A percentile compares a stretch with the other conserved stretches of the same genome.
Conservation (phyloP, 305 asterid species). For the Solanum hybrid region DNA sequence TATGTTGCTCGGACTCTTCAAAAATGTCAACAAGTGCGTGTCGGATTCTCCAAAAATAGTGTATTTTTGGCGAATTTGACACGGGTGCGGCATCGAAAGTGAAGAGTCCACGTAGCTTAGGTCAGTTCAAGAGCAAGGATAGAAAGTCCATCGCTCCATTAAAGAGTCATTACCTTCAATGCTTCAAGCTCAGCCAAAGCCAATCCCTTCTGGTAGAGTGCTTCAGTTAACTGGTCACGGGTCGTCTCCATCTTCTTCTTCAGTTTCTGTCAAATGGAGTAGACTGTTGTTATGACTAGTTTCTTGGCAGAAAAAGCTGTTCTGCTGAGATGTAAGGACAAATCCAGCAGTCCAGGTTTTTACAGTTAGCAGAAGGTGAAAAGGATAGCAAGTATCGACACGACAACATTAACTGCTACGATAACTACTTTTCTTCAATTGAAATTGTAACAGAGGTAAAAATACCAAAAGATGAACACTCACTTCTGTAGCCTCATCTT, state of each 20-base stretch:
- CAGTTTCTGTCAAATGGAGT: slow-evolving; percentile 35
- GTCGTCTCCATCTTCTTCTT: slow-evolving; percentile 86
- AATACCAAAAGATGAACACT: slow-evolving; percentile 21
- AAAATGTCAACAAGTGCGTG: neutral
- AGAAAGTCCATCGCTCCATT: neutral
- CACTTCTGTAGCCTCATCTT: slow-evolving; percentile 88
- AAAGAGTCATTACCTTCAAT: slow-evolving; percentile 41
- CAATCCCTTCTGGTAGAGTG: slow-evolving; percentile 85
- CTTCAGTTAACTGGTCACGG: slow-evolving; percentile 84
- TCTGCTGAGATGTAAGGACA: neutral
- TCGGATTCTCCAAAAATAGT: neutral
- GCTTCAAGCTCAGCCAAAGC: slow-evolving; percentile 66
- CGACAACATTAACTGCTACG: neutral
- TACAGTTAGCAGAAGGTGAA: neutral
- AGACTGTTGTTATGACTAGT: slow-evolving; percentile 1
- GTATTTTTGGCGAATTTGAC: neutral
- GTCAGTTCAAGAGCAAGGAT: neutral
- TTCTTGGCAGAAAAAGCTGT: neutral
- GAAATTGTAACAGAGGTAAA: neutral
- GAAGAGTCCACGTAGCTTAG: neutral
- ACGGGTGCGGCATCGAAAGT: neutral
- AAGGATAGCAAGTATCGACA: neutral
- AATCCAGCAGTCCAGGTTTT: neutral
- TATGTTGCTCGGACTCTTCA: neutral
- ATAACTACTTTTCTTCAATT: neutral